Evolutionary conservation across 2,329 filamentous ascomycete genomes (phyloP).

Genomic region (Ophiosphaerella korrae): DNA sequence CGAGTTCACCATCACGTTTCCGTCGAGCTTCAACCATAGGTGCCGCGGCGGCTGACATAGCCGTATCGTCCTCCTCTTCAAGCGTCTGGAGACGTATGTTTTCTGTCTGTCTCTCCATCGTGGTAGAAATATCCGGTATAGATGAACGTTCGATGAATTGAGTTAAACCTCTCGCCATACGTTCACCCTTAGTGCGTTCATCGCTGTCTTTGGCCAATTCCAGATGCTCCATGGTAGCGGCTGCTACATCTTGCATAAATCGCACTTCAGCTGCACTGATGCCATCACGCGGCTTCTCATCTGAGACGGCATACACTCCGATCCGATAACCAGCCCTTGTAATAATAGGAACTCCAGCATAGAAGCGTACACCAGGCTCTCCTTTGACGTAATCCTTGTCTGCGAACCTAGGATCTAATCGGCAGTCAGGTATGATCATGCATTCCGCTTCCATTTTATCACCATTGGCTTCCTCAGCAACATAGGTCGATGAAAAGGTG

Average conservation of each 20-base stretch:
- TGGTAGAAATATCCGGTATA: slow-evolving; percentile 27
- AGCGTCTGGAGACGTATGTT: slow-evolving; percentile 37
- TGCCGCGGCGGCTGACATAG: slow-evolving; percentile 5
- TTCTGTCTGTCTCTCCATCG: slow-evolving; percentile 42
- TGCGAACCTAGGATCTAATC: slow-evolving; percentile 29
- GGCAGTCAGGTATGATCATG: slow-evolving; percentile 35
- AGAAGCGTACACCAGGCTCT: slow-evolving; percentile 39
- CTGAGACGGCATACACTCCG: slow-evolving; percentile 39
- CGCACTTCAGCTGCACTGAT: slow-evolving; percentile 31
- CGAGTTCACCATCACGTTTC: slow-evolving; percentile 29
- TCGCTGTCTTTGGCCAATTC: slow-evolving; percentile 36
- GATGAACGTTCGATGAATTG: slow-evolving; percentile 41
- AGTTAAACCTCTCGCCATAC: slow-evolving; percentile 42
- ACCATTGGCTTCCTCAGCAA: slow-evolving; percentile 24
- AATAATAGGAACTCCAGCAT: slow-evolving; percentile 39
- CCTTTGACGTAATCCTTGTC: slow-evolving; percentile 31
- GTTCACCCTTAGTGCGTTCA: slow-evolving; percentile 32
- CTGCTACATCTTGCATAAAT: slow-evolving; percentile 39
- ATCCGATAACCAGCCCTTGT: slow-evolving; percentile 37
- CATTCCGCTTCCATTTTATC: slow-evolving; percentile 21
- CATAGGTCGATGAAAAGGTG: slow-evolving; percentile 32
- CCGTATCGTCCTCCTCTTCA: slow-evolving; percentile 24
- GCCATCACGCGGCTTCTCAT: slow-evolving; percentile 33
- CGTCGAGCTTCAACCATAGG: slow-evolving; percentile 23
- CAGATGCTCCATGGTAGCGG: slow-evolving; percentile 40